Conservation (phyloP, 2,329 filamentous ascomycete genomes). For the Endocalyx cinctus region DNA sequence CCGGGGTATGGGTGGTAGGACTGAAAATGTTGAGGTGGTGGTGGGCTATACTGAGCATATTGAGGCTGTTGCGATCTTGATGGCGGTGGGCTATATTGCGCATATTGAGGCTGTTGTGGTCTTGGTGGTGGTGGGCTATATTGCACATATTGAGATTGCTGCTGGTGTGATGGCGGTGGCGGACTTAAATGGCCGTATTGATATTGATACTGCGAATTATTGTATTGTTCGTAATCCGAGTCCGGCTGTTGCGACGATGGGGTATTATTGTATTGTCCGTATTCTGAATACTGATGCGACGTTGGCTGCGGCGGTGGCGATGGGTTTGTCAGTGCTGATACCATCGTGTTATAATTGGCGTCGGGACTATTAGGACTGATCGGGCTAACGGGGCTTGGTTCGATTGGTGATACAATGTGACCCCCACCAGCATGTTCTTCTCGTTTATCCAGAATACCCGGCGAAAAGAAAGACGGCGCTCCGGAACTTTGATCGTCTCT, state of each 20-base stretch:
- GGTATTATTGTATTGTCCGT: too few relatives aligned
- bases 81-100: constrained; percentile 4
- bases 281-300: too few relatives aligned
- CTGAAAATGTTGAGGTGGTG: constrained; percentile 22
- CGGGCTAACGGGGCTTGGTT: constrained; percentile 11
- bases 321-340: constrained; percentile 15
- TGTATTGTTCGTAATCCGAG: too few relatives aligned
- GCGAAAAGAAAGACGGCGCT: constrained; percentile 9
- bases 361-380: constrained; percentile 8
- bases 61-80: constrained; percentile 15
- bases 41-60: constrained; percentile 22
- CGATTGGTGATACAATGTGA: constrained; percentile 10
- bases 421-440: neutral
- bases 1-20: constrained; percentile 23
- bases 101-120: constrained; percentile 1
- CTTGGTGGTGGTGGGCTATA: neutral
- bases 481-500: constrained; percentile 5
- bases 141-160: too few relatives aligned
- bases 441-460: neutral
- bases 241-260: too few relatives aligned
- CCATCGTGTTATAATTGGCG: constrained; percentile 17
- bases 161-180: too few relatives aligned
- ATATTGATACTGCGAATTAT: too few relatives aligned
- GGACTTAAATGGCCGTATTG: too few relatives aligned
- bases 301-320: constrained; percentile 11